Evolutionary conservation across 2,329 filamentous ascomycete species (phyloP).

Genomic region (Alternaria sp.): DNA sequence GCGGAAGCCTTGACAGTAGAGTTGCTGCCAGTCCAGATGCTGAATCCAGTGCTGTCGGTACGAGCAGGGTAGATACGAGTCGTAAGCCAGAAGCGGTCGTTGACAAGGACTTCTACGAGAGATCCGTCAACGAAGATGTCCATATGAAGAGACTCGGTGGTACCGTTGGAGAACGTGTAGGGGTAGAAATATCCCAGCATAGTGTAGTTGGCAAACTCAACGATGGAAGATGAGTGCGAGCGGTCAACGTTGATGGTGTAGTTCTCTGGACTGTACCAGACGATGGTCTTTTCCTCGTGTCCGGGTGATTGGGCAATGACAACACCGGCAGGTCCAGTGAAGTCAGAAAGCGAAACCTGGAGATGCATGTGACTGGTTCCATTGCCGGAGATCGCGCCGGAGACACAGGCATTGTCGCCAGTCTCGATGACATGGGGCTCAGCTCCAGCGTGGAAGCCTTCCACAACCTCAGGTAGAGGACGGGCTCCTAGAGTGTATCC

Average conservation of each 20-base stretch:
- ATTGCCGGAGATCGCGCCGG: constrained; percentile 32
- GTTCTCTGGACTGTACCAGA: constrained; percentile 55
- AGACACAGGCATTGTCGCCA: constrained; percentile 15
- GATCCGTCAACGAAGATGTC: constrained; percentile 57
- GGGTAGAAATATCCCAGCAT: constrained; percentile 56
- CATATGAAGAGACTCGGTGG: constrained; percentile 50
- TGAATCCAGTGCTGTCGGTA: constrained; percentile 52
- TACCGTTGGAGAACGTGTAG: constrained; percentile 48
- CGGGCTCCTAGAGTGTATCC: constrained; percentile 54
- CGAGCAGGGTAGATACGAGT: constrained; percentile 56
- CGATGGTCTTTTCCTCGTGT: constrained; percentile 52
- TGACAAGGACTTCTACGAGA: constrained; percentile 55
- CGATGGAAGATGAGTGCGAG: constrained; percentile 50
- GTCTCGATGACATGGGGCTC: constrained; percentile 30
- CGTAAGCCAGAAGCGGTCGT: constrained; percentile 50
- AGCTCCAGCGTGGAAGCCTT: constrained; percentile 42
- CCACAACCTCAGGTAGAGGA: constrained; percentile 54
- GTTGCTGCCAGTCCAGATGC: constrained; percentile 51
- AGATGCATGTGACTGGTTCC: constrained; percentile 52
- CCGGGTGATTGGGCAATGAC: constrained; percentile 52
- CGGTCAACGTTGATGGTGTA: constrained; percentile 56
- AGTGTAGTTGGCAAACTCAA: constrained; percentile 51
- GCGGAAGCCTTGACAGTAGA: constrained; percentile 44
- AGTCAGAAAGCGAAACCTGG: constrained; percentile 47
- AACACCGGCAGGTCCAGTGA: constrained; percentile 51